These are phyloP conservation scores for Hymenoscyphus fructigenus DNA, from an alignment of 2,329 filamentous ascomycete genomes.

Conservation along the genomic window DNA sequence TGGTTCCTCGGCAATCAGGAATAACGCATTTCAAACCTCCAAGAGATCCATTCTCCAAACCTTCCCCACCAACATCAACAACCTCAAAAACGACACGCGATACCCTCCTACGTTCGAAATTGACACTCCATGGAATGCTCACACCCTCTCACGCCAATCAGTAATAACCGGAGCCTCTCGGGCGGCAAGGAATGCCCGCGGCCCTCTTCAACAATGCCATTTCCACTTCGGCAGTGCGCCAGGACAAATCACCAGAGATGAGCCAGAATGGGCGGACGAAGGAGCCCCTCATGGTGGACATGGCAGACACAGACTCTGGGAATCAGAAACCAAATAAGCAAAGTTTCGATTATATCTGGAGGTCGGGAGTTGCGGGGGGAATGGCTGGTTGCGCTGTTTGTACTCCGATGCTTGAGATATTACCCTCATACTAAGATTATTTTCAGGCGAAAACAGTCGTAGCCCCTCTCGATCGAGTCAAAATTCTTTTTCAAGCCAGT, in stretches of 20 bases:
- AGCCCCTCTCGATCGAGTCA: slow-evolving; percentile 93
- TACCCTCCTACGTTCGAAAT: background rate
- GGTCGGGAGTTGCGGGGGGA: slow-evolving; percentile 83
- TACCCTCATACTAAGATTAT: slow-evolving; percentile 6
- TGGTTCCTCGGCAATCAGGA: background rate
- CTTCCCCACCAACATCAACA: slow-evolving; percentile 7
- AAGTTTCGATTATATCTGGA: slow-evolving; percentile 79
- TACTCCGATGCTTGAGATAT: background rate
- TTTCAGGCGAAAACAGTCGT: slow-evolving; percentile 88
- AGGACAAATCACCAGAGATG: slow-evolving; percentile 42
- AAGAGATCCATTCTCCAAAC: background rate
- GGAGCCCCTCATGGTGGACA: slow-evolving; percentile 44
- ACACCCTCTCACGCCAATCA: slow-evolving; percentile 3
- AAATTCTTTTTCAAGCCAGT: slow-evolving; percentile 96
- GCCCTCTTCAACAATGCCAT: slow-evolving; percentile 54
- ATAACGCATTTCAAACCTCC: background rate
- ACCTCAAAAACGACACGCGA: slow-evolving; percentile 4
- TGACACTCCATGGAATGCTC: background rate
- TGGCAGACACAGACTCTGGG: slow-evolving; percentile 59
- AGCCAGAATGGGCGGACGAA: slow-evolving; percentile 28
- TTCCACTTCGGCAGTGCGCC: slow-evolving; percentile 47
- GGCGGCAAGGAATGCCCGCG: slow-evolving; percentile 52
- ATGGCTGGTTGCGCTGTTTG: slow-evolving; percentile 86
- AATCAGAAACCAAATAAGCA: slow-evolving; percentile 58
- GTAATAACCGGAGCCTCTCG: slow-evolving; percentile 24